phyloP scores from a whole-genome alignment of 768 basidiomycete species.

The Pulveroboletus sp. region DNA sequence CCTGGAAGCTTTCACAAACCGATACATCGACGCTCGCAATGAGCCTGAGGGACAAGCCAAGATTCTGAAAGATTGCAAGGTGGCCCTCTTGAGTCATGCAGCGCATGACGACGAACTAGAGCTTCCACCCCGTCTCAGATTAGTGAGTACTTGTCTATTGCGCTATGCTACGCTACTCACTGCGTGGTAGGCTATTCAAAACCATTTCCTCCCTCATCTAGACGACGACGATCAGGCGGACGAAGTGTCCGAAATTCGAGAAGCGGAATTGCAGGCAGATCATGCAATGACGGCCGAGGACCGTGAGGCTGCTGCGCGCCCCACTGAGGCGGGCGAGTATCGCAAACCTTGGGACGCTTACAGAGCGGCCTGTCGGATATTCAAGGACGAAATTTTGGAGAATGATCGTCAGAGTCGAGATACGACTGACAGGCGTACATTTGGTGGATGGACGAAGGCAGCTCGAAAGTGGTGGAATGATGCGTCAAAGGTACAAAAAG shows the following conservation, averaged over 20 bases:
- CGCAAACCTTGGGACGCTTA: background rate
- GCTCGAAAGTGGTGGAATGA: background rate
- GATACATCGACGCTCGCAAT: no score
- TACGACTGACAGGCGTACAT: background rate
- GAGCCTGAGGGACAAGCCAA: no score
- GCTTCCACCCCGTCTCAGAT: no score
- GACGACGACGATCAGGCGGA: background rate
- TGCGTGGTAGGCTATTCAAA: no score
- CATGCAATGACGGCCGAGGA: background rate
- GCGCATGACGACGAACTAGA: no score
- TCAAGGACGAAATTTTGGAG: background rate
- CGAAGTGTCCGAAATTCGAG: background rate
- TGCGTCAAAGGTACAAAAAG: background rate
- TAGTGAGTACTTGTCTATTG: no score
- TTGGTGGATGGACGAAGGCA: background rate
- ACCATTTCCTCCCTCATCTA: background rate
- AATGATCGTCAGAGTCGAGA: background rate
- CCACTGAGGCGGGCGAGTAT: background rate
- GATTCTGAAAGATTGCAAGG: no score
- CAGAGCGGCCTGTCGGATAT: background rate
- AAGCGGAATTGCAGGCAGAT: background rate
- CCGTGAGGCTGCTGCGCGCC: background rate
- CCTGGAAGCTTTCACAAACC: no score
- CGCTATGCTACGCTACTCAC: no score
- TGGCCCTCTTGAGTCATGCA: no score